A percentile compares a stretch with the other conserved stretches of the same genome.
Conservation (phyloP, 2,329 filamentous ascomycete species). For the Cyphellophora attinorum region DNA sequence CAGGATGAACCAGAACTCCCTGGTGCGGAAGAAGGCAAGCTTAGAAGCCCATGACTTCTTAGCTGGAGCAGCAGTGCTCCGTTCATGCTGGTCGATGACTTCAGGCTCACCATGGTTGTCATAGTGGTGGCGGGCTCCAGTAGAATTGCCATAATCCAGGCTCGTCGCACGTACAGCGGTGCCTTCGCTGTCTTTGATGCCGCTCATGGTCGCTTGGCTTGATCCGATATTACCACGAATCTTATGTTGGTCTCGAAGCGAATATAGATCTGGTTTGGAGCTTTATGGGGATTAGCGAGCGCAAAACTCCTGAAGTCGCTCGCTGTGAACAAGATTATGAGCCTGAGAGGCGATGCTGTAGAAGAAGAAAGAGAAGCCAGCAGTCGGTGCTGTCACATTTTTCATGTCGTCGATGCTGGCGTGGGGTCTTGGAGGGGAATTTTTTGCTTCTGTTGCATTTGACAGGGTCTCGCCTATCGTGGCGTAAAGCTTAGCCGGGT, state of each 20-base stretch:
- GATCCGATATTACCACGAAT: conserved; percentile 19
- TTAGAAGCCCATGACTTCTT: conserved; percentile 33
- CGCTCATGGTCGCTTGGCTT: conserved; percentile 11
- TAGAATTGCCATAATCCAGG: conserved; percentile 14
- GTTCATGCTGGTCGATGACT: conserved; percentile 13
- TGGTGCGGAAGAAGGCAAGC: conserved; percentile 66
- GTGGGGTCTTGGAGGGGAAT: too few relatives aligned
- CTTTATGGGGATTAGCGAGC: conserved; percentile 40
- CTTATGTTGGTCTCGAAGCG: conserved; percentile 6
- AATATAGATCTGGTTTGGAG: conserved; percentile 29
- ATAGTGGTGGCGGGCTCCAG: conserved; percentile 4
- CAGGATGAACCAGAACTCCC: conserved; percentile 81
- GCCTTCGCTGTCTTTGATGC: conserved; percentile 9
- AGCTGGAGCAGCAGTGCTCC: conserved; percentile 10
- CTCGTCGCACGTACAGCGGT: conserved; percentile 12
- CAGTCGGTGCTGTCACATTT: too few relatives aligned
- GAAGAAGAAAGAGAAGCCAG: conserved; percentile 1
- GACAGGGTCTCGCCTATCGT: too few relatives aligned
- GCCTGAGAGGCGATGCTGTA: not conserved
- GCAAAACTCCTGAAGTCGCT: conserved; percentile 52
- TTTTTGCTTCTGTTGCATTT: too few relatives aligned
- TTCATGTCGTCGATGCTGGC: too few relatives aligned
- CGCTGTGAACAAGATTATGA: conserved; percentile 25
- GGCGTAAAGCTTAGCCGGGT: too few relatives aligned
- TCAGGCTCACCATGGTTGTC: conserved; percentile 28